Conservation (phyloP, 2,329 filamentous ascomycete species). For the Apiospora arundinis region DNA sequence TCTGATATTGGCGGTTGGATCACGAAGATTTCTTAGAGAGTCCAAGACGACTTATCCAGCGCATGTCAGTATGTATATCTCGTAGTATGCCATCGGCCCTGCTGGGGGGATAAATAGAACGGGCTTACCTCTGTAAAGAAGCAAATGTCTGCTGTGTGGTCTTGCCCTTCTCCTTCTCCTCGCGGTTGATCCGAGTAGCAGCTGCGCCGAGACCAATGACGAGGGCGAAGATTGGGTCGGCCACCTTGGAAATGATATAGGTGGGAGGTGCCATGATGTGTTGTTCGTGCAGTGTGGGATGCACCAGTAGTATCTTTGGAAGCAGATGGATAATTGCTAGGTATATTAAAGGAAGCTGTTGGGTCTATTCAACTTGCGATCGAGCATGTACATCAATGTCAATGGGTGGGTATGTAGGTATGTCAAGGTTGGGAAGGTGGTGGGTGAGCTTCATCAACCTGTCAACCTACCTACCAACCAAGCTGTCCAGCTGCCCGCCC, state of each 20-base stretch:
- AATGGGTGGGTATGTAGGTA: no score
- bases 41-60: slow-evolving; percentile 6
- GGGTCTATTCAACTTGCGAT: not conserved
- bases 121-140: slow-evolving; percentile 49
- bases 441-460: not conserved
- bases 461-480: no score
- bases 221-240: slow-evolving; percentile 65
- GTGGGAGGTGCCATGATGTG: slow-evolving; percentile 57
- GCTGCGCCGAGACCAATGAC: slow-evolving; percentile 63
- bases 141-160: slow-evolving; percentile 57
- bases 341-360: not conserved
- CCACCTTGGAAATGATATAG: slow-evolving; percentile 65
- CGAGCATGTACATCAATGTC: not conserved
- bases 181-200: slow-evolving; percentile 63
- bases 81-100: not conserved
- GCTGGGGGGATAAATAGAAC: not conserved
- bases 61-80: not conserved
- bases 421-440: no score
- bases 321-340: not conserved
- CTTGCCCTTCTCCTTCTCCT: slow-evolving; percentile 64
- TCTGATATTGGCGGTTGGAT: slow-evolving; percentile 34
- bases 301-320: not conserved
- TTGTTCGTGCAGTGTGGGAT: not conserved
- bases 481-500: no score
- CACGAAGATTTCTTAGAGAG: slow-evolving; percentile 12